Evolutionary conservation across 1,284 basidiomycete species (phyloP).

Genomic region (Salmacisia buchloeana): DNA sequence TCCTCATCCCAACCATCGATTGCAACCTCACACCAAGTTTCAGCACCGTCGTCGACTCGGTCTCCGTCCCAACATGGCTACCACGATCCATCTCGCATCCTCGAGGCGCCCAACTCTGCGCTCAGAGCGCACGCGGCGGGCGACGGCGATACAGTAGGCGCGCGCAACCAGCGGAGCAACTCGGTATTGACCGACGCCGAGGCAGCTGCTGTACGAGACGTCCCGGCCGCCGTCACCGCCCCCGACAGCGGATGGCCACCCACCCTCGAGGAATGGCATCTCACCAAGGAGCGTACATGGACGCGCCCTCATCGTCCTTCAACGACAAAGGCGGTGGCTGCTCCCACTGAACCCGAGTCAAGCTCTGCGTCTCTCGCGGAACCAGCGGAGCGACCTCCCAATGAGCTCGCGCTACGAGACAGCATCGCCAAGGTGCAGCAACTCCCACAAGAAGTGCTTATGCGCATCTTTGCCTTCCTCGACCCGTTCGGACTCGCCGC

Average conservation of each 20-base stretch:
- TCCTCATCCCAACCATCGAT: no score
- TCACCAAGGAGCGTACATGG: background rate
- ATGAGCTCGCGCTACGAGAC: background rate
- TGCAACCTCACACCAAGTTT: no score
- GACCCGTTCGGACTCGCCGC: slow-evolving; percentile 62
- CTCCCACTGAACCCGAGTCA: background rate
- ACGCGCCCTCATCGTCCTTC: background rate
- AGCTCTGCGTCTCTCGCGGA: background rate
- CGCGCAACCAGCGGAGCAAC: no score
- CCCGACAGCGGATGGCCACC: background rate
- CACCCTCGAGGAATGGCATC: background rate
- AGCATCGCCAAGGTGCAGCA: slow-evolving; percentile 20
- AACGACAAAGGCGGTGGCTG: background rate
- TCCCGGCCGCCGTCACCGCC: no score
- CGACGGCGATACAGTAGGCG: no score
- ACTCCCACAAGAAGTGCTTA: slow-evolving; percentile 68
- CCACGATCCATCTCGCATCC: no score
- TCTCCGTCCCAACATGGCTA: no score
- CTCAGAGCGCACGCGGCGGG: no score
- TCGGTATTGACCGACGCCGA: background rate
- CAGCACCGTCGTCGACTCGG: no score
- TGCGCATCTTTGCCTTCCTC: slow-evolving; percentile 71
- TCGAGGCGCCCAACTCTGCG: no score
- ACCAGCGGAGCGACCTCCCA: no score
- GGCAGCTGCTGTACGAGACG: no score